These are phyloP conservation scores for Cardamine chenopodiifolia DNA, from an alignment of 345 rosid species.

Conservation along the genomic window DNA sequence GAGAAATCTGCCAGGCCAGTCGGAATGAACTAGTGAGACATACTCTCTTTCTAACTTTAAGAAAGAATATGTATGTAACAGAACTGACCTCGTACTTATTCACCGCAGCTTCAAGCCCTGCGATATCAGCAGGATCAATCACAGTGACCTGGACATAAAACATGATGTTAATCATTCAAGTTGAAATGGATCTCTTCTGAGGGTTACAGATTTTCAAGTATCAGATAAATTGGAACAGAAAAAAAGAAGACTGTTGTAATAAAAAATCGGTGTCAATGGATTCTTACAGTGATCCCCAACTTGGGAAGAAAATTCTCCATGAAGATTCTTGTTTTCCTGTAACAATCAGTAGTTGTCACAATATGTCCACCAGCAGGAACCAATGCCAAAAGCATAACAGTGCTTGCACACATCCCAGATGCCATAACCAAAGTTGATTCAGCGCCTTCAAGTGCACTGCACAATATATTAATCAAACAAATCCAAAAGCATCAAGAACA, in stretches of 20 bases:
- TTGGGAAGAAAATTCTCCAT: conserved; percentile 83
- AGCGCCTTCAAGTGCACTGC: conserved; percentile 86
- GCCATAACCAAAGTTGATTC: conserved; percentile 84
- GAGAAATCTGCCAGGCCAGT: conserved; percentile 81
- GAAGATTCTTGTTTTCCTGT: conserved; percentile 76
- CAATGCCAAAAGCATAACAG: conserved; percentile 75
- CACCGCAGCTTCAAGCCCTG: conserved; percentile 61
- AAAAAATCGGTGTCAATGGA: conserved; percentile 2
- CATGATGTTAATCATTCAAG: background rate
- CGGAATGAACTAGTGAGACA: background rate
- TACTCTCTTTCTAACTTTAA: background rate
- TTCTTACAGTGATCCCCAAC: conserved; percentile 67
- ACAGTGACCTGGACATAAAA: conserved; percentile 62
- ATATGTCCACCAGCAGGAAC: conserved; percentile 75
- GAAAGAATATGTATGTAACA: background rate
- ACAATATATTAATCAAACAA: conserved; percentile 24
- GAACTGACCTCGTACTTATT: conserved; percentile 63
- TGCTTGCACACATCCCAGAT: conserved; percentile 94
- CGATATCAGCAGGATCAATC: conserved; percentile 74
- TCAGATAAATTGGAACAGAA: conserved; percentile 1
- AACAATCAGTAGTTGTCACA: conserved; percentile 86
- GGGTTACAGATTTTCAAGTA: background rate
- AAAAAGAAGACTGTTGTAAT: background rate
- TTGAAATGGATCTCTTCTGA: background rate
- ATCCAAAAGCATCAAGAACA: background rate